Evolutionary conservation across 2,329 filamentous ascomycete species (phyloP).

Genomic region (Dendrostoma leiphaemia): DNA sequence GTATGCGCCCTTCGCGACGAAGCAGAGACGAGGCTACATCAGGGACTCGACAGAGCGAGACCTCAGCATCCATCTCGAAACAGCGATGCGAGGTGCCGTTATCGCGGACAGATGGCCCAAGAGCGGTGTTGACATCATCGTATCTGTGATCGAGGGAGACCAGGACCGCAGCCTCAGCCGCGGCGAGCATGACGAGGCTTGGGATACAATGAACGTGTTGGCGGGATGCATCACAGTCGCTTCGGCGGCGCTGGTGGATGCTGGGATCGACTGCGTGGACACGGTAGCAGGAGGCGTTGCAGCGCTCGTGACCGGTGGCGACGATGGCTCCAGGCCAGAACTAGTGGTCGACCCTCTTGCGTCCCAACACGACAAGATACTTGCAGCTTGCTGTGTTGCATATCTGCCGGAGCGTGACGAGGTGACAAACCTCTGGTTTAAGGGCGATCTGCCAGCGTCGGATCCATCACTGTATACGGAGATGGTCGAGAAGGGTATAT

Average conservation of each 20-base stretch:
- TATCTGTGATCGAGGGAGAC: constrained; percentile 91
- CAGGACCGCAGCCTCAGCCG: constrained; percentile 62
- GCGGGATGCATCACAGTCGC: constrained; percentile 92
- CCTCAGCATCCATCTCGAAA: constrained; percentile 86
- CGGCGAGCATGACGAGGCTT: constrained; percentile 59
- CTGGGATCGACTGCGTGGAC: constrained; percentile 94
- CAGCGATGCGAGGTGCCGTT: constrained; percentile 81
- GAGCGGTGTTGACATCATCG: constrained; percentile 90
- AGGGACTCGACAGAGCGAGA: constrained; percentile 86
- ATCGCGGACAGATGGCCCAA: constrained; percentile 98
- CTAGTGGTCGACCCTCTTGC: constrained; percentile 80
- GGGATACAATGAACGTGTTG: constrained; percentile 89
- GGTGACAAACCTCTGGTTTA: constrained; percentile 92
- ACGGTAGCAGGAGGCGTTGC: constrained; percentile 86
- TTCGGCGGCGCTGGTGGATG: constrained; percentile 88
- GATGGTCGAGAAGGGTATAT: constrained; percentile 39
- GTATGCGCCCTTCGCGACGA: constrained; percentile 90
- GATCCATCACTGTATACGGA: constrained; percentile 39
- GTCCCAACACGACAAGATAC: constrained; percentile 72
- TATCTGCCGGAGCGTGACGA: constrained; percentile 87
- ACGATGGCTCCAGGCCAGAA: constrained; percentile 31
- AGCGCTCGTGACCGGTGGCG: constrained; percentile 59
- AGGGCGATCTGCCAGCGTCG: constrained; percentile 58
- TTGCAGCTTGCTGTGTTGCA: constrained; percentile 84
- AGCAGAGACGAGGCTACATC: constrained; percentile 78